These are phyloP conservation scores for Annona squamosa DNA, from an alignment of 164 flowering plant genomes.

Conservation along the genomic window DNA sequence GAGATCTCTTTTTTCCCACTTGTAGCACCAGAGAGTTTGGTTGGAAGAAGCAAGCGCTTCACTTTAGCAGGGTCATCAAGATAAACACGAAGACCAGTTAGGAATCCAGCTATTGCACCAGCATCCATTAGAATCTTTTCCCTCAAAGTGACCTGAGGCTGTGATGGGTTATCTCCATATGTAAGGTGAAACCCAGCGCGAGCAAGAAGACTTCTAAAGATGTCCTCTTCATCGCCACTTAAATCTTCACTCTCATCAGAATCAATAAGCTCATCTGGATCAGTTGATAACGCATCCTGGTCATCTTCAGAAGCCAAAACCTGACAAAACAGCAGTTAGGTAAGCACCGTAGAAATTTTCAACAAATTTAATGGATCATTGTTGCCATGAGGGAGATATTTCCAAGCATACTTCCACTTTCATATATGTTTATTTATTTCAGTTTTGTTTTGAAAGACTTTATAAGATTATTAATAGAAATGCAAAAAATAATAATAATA, in stretches of 20 bases:
- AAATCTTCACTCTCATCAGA: slow-evolving; percentile 97
- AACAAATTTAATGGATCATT: neutral
- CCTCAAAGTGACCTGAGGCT: slow-evolving; percentile 91
- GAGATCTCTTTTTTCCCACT: slow-evolving; percentile 60
- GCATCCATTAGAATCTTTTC: slow-evolving; percentile 98
- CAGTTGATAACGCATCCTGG: slow-evolving; percentile 92
- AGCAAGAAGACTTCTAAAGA: slow-evolving; percentile 87
- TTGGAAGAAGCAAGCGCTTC: slow-evolving; percentile 92
- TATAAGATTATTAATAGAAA: too few species aligned
- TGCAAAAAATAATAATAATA: too few species aligned
- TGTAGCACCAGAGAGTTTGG: slow-evolving; percentile 67
- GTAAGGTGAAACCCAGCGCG: slow-evolving; percentile 93
- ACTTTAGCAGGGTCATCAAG: slow-evolving; percentile 99
- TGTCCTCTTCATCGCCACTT: slow-evolving; percentile 98
- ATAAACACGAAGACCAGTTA: slow-evolving; percentile 96
- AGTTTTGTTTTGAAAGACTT: too few species aligned
- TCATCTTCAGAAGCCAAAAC: slow-evolving; percentile 98
- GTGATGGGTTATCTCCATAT: slow-evolving; percentile 91
- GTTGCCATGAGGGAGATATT: neutral
- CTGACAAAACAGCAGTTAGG: slow-evolving; percentile 27
- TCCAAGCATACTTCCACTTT: too few species aligned
- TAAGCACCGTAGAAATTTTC: neutral
- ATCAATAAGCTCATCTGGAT: slow-evolving; percentile 93
- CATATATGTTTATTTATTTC: too few species aligned
- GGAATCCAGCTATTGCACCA: slow-evolving; percentile 96